Conservation (phyloP, 139 green algal species). For the Eudorina sp. region DNA sequence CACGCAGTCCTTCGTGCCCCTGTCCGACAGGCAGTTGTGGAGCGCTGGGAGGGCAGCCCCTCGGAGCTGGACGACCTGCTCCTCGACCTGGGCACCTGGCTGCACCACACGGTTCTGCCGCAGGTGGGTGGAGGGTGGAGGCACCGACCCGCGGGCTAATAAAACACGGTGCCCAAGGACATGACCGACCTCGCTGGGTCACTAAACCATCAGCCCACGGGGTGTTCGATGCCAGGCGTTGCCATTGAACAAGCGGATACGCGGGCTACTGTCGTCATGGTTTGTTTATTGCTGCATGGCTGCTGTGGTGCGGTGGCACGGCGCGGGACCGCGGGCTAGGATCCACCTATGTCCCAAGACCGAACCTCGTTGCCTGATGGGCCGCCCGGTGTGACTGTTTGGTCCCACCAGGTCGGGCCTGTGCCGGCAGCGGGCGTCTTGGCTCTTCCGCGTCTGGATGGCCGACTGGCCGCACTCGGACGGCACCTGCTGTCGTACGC, state of each 20-base stretch:
- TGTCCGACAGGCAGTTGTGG: not conserved
- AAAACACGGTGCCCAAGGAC: not conserved
- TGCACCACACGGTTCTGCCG: not conserved
- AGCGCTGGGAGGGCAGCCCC: not conserved
- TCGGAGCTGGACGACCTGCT: constrained; percentile 33
- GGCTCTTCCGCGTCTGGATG: not conserved
- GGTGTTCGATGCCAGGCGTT: not conserved
- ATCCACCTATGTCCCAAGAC: too few relatives aligned
- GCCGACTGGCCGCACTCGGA: not conserved
- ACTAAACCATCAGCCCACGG: not conserved
- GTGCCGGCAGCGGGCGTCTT: not conserved
- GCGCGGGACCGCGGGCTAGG: too few relatives aligned
- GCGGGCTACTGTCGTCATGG: not conserved
- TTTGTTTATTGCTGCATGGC: too few relatives aligned
- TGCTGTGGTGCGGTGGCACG: too few relatives aligned
- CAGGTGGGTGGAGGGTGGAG: not conserved
- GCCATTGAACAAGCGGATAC: not conserved
- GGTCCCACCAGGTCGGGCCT: too few relatives aligned
- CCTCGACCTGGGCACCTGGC: constrained; percentile 42
- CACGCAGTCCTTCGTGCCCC: too few relatives aligned
- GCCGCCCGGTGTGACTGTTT: too few relatives aligned
- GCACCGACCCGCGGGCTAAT: not conserved
- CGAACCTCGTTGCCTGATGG: too few relatives aligned
- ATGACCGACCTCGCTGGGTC: not conserved
- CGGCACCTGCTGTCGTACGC: constrained; percentile 15